phyloP scores from a whole-genome alignment of 108 stramenopile species.

The Skeletonema marinoi region DNA sequence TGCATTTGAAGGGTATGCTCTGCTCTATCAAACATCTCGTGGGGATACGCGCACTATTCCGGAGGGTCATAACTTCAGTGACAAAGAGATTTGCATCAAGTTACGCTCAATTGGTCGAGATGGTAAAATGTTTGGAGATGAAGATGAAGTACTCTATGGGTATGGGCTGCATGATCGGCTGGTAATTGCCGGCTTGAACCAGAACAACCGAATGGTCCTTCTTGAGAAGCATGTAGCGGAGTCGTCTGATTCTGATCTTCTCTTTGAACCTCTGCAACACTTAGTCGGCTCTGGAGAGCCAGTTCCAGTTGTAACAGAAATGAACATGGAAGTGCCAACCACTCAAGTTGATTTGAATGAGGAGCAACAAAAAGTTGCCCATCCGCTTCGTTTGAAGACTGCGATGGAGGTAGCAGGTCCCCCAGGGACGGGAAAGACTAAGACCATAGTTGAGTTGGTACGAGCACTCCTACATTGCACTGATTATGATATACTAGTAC shows the following conservation, averaged over 20 bases:
- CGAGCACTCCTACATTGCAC: slow-evolving; percentile 49
- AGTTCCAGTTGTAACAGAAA: slow-evolving; percentile 17
- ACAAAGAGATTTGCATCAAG: slow-evolving; percentile 18
- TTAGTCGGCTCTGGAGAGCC: slow-evolving; percentile 40
- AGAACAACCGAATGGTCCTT: slow-evolving; percentile 39
- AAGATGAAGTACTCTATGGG: neutral
- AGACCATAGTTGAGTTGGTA: slow-evolving; percentile 54
- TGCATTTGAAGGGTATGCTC: slow-evolving; percentile 29
- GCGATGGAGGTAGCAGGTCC: slow-evolving; percentile 64
- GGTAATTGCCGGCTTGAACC: slow-evolving; percentile 43
- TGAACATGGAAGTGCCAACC: slow-evolving; percentile 20
- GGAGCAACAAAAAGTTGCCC: slow-evolving; percentile 48
- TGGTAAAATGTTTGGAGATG: slow-evolving; percentile 12
- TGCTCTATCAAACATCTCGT: slow-evolving; percentile 45
- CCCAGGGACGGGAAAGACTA: slow-evolving; percentile 57
- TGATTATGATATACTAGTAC: slow-evolving; percentile 35
- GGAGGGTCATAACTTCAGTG: slow-evolving; percentile 6
- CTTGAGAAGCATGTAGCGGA: slow-evolving; percentile 39
- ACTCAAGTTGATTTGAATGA: slow-evolving; percentile 40
- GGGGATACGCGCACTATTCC: neutral
- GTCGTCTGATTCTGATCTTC: slow-evolving; percentile 11
- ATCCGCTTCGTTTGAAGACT: slow-evolving; percentile 46
- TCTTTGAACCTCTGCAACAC: slow-evolving; percentile 42
- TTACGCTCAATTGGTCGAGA: slow-evolving; percentile 1
- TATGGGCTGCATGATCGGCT: neutral